A percentile compares a stretch with the other conserved stretches of the same genome.
These are phyloP conservation scores for Graphilbum sp. DNA, from an alignment of 2,329 filamentous ascomycete species.

Conservation along the genomic window DNA sequence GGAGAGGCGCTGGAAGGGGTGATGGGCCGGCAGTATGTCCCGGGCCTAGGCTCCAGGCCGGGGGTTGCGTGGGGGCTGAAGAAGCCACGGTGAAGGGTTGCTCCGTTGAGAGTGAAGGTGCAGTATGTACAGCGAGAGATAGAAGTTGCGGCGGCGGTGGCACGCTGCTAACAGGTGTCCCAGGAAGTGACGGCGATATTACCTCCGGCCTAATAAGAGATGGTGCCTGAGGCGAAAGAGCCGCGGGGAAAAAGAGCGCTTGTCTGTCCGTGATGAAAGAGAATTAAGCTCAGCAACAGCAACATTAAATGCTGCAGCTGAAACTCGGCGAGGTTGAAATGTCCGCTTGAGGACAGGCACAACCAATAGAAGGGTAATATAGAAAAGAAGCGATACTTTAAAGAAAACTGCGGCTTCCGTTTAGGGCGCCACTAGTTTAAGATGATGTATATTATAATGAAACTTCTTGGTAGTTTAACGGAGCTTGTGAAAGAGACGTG, in stretches of 20 bases:
- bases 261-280: slow-evolving; percentile 7
- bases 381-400: background rate
- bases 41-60: slow-evolving; percentile 9
- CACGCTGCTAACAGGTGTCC: slow-evolving; percentile 1
- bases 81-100: slow-evolving; percentile 11
- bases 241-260: slow-evolving; percentile 6
- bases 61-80: slow-evolving; percentile 8
- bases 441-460: slow-evolving; percentile 3
- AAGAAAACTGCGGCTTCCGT: background rate
- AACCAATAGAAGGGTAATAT: too few species aligned
- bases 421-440: background rate
- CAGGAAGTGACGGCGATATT: background rate
- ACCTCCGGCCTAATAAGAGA: slow-evolving; percentile 2
- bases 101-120: slow-evolving; percentile 4
- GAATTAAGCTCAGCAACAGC: slow-evolving; percentile 5
- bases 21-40: slow-evolving; percentile 2
- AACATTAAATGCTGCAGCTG: slow-evolving; percentile 5
- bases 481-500: slow-evolving; percentile 5
- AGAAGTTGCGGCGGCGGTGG: background rate
- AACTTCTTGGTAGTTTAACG: too few species aligned
- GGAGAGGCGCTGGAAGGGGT: slow-evolving; percentile 1
- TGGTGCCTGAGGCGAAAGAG: slow-evolving; percentile 2
- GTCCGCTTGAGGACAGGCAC: background rate
- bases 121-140: background rate
- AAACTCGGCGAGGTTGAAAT: background rate